Percentiles rank a stretch among this genome's conserved stretches.
These are phyloP conservation scores for Phialophora verrucosa DNA, from an alignment of 2,329 filamentous ascomycete species.

Conservation along the genomic window DNA sequence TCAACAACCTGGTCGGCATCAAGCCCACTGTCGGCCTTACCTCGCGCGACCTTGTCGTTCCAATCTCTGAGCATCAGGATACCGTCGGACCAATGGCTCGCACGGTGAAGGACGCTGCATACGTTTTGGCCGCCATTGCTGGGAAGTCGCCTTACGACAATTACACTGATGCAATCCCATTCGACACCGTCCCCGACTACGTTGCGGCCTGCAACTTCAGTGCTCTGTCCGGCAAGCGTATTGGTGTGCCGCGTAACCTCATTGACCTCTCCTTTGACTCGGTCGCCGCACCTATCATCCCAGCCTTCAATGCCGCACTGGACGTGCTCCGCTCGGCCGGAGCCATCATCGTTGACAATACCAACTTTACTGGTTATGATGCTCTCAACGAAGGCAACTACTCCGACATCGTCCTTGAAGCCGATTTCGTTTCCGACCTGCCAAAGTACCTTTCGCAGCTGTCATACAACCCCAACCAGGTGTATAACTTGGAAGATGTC, in stretches of 20 bases:
- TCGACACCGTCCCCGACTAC: constrained; percentile 62
- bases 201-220: constrained; percentile 61
- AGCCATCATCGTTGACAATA: constrained; percentile 64
- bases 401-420: constrained; percentile 54
- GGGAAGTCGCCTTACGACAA: constrained; percentile 61
- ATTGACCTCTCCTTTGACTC: constrained; percentile 45
- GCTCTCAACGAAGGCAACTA: constrained; percentile 41
- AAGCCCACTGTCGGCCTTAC: constrained; percentile 65
- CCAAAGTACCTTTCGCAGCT: constrained; percentile 64
- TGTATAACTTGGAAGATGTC: constrained; percentile 60
- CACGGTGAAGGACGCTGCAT: constrained; percentile 64
- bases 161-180: constrained; percentile 65
- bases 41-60: constrained; percentile 64
- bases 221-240: constrained; percentile 62
- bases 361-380: constrained; percentile 64
- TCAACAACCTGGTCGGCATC: constrained; percentile 70
- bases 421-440: constrained; percentile 67
- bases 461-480: constrained; percentile 61
- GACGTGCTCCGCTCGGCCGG: constrained; percentile 60
- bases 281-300: constrained; percentile 51
- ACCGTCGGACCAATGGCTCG: constrained; percentile 60
- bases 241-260: constrained; percentile 68
- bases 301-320: constrained; percentile 63
- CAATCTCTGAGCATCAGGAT: constrained; percentile 55
- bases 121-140: constrained; percentile 64